These are phyloP conservation scores for Tricholoma furcatifolium DNA, from an alignment of 768 basidiomycete species.

Conservation along the genomic window DNA sequence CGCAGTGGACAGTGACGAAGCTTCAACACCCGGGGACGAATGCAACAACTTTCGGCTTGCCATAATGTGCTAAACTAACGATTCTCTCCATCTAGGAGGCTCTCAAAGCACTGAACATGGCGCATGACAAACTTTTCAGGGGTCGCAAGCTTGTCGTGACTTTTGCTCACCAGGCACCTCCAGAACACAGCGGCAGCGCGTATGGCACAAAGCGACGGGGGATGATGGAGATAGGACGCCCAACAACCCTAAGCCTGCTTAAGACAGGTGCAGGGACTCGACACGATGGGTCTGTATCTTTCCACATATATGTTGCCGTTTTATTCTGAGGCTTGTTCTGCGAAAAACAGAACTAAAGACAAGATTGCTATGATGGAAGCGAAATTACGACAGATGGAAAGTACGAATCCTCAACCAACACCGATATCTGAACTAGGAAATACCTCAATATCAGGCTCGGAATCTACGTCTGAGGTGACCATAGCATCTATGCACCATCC, in stretches of 20 bases:
- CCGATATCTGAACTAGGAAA: slow-evolving; percentile 11
- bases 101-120: slow-evolving; percentile 64
- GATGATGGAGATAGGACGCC: slow-evolving; percentile 59
- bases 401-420: slow-evolving; percentile 27
- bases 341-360: slow-evolving; percentile 59
- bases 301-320: not conserved
- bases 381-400: slow-evolving; percentile 81
- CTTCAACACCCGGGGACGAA: slow-evolving; percentile 21
- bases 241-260: slow-evolving; percentile 85
- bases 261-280: slow-evolving; percentile 63
- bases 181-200: slow-evolving; percentile 31
- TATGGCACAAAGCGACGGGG: slow-evolving; percentile 33
- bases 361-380: slow-evolving; percentile 98
- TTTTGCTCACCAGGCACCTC: slow-evolving; percentile 82
- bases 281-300: slow-evolving; percentile 46
- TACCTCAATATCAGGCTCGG: slow-evolving; percentile 1
- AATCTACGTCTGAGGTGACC: not conserved
- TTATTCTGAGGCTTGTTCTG: slow-evolving; percentile 9
- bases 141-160: slow-evolving; percentile 92
- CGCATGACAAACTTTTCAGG: slow-evolving; percentile 79
- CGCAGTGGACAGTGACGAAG: slow-evolving; percentile 10
- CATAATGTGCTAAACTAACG: slow-evolving; percentile 12
- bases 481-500: slow-evolving; percentile 25
- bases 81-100: slow-evolving; percentile 66
- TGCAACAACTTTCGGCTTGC: not conserved